Conservation (phyloP, 148 eudicot species). For the Rhododendron henanense region DNA sequence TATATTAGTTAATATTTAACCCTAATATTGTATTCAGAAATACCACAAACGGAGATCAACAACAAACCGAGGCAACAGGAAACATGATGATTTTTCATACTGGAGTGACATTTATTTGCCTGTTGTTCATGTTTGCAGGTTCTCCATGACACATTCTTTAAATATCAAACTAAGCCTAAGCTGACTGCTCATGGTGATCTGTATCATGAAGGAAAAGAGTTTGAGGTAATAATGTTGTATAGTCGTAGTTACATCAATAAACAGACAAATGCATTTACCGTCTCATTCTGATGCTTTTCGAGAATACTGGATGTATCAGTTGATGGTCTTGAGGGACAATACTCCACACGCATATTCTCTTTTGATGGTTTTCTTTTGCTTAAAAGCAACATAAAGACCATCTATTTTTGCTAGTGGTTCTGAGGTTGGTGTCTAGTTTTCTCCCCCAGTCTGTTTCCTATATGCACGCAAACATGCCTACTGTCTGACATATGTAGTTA, state of each 20-base stretch:
- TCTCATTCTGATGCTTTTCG: background rate
- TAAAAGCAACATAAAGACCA: background rate
- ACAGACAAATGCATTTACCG: background rate
- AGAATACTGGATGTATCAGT: background rate
- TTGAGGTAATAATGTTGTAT: conserved; percentile 51
- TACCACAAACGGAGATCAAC: too few relatives aligned
- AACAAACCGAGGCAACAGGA: too few relatives aligned
- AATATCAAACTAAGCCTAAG: conserved; percentile 98
- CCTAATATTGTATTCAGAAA: too few relatives aligned
- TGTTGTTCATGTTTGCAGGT: conserved; percentile 45
- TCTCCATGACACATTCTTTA: conserved; percentile 97
- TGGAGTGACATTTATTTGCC: background rate
- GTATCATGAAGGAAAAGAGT: conserved; percentile 96
- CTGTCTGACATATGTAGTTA: background rate
- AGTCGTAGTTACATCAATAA: background rate
- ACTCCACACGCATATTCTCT: background rate
- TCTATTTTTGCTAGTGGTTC: background rate
- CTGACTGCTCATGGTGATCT: conserved; percentile 82
- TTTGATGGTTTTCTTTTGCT: background rate
- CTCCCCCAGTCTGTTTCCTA: background rate
- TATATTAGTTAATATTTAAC: too few relatives aligned
- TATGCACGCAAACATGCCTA: background rate
- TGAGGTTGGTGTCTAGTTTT: background rate
- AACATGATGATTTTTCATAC: background rate
- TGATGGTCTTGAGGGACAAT: background rate